phyloP scores from a whole-genome alignment of 768 basidiomycete genomes.

The Exsudoporus frostii region DNA sequence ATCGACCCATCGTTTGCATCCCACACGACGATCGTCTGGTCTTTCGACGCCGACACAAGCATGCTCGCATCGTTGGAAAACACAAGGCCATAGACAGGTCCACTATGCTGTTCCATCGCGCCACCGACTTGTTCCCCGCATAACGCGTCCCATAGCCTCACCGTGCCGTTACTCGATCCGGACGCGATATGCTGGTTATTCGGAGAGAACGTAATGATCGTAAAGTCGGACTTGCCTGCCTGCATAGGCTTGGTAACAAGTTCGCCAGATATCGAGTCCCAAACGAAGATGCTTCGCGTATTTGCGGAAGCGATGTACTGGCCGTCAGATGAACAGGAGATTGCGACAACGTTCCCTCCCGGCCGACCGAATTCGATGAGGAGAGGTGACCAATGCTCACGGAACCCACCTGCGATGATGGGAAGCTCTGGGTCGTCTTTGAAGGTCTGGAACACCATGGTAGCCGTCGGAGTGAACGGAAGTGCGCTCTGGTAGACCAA shows the following conservation, averaged over 20 bases:
- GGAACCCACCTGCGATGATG: slow-evolving; percentile 27
- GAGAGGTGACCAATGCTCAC: slow-evolving; percentile 30
- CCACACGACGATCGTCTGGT: slow-evolving; percentile 29
- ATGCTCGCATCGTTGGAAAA: slow-evolving; percentile 28
- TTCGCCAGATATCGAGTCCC: slow-evolving; percentile 30
- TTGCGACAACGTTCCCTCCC: slow-evolving; percentile 11
- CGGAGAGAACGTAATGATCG: slow-evolving; percentile 28
- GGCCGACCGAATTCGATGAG: slow-evolving; percentile 27
- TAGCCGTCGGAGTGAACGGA: slow-evolving; percentile 30
- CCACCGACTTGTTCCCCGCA: slow-evolving; percentile 20
- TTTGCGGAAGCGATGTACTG: slow-evolving; percentile 28
- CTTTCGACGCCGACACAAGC: slow-evolving; percentile 27
- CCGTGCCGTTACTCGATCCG: slow-evolving; percentile 18
- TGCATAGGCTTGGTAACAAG: slow-evolving; percentile 19
- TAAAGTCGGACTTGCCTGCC: slow-evolving; percentile 11
- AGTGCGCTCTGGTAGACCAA: slow-evolving; percentile 32
- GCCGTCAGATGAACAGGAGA: slow-evolving; percentile 29
- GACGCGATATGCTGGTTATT: slow-evolving; percentile 25
- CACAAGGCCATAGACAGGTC: slow-evolving; percentile 23
- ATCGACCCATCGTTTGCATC: slow-evolving; percentile 13
- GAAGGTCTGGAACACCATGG: slow-evolving; percentile 26
- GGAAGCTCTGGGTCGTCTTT: slow-evolving; percentile 24
- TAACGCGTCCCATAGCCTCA: slow-evolving; percentile 27
- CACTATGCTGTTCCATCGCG: slow-evolving; percentile 19
- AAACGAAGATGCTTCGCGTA: slow-evolving; percentile 17